A percentile compares a stretch with the other conserved stretches of the same genome.
Evolutionary conservation across 2,329 filamentous ascomycete species (phyloP).

Genomic region (Curvularia verruculosa): DNA sequence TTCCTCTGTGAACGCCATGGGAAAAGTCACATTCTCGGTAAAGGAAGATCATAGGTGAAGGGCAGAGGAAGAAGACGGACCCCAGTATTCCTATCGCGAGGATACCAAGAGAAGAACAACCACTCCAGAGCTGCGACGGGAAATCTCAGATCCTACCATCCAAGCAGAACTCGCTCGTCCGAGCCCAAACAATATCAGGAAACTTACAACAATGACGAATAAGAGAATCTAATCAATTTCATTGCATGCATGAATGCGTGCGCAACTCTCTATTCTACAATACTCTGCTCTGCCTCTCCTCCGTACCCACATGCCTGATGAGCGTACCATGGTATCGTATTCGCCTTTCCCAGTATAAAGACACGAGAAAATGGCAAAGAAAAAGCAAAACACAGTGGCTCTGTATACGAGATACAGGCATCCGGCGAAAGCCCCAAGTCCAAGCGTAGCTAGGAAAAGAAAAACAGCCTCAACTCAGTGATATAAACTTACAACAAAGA

Average conservation of each 20-base stretch:
- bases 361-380: no score
- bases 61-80: neutral
- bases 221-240: neutral
- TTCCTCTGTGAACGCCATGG: neutral
- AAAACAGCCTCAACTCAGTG: no score
- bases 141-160: neutral
- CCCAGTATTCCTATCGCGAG: neutral
- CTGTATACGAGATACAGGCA: neutral
- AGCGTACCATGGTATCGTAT: neutral
- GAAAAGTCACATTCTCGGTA: neutral
- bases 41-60: neutral
- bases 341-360: no score
- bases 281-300: no score
- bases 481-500: no score
- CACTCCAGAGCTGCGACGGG: neutral
- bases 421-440: no score
- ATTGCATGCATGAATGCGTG: neutral
- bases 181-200: neutral
- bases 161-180: neutral
- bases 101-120: neutral
- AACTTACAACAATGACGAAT: no score
- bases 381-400: neutral
- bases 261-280: neutral
- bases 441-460: no score
- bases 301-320: neutral